Evolutionary conservation across 164 flowering plant species (phyloP).

Genomic region (Litsea cubeba): DNA sequence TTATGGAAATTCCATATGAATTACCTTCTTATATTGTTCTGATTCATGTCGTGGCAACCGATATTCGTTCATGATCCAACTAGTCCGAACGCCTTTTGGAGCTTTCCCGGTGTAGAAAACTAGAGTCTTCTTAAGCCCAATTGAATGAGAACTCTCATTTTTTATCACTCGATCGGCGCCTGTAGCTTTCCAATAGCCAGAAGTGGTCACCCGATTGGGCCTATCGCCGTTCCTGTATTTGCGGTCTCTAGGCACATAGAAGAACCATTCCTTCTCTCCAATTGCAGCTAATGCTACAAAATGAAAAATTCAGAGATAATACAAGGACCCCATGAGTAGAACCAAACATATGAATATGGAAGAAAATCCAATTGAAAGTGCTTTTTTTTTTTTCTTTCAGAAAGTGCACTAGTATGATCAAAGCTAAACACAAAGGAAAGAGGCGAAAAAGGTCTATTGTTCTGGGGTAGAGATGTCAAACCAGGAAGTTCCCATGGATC

Average conservation of each 20-base stretch:
- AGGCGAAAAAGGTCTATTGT: not conserved
- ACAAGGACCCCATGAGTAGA: not conserved
- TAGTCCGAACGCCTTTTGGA: slow-evolving; percentile 85
- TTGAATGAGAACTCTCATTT: slow-evolving; percentile 49
- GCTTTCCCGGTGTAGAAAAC: slow-evolving; percentile 98
- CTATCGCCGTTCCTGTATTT: slow-evolving; percentile 93
- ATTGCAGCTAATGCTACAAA: slow-evolving; percentile 78
- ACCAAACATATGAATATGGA: not conserved
- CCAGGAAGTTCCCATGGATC: slow-evolving; percentile 99
- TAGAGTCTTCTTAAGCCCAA: slow-evolving; percentile 92
- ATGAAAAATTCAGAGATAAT: not conserved
- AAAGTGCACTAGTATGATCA: not conserved
- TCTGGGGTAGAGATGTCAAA: slow-evolving; percentile 12
- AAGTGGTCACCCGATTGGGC: slow-evolving; percentile 90
- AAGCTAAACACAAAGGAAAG: not conserved
- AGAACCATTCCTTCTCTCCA: slow-evolving; percentile 98
- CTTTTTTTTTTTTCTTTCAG: too few relatives aligned
- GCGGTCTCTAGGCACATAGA: slow-evolving; percentile 91
- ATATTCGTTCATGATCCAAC: slow-evolving; percentile 99
- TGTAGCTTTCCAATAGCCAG: slow-evolving; percentile 99
- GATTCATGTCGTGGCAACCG: slow-evolving; percentile 88
- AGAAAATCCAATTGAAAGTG: not conserved
- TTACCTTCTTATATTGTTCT: slow-evolving; percentile 67
- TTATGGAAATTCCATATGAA: not conserved
- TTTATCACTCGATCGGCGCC: slow-evolving; percentile 94